Evolutionary conservation across 345 rosid species (phyloP).

Genomic region (Linum lewisii): DNA sequence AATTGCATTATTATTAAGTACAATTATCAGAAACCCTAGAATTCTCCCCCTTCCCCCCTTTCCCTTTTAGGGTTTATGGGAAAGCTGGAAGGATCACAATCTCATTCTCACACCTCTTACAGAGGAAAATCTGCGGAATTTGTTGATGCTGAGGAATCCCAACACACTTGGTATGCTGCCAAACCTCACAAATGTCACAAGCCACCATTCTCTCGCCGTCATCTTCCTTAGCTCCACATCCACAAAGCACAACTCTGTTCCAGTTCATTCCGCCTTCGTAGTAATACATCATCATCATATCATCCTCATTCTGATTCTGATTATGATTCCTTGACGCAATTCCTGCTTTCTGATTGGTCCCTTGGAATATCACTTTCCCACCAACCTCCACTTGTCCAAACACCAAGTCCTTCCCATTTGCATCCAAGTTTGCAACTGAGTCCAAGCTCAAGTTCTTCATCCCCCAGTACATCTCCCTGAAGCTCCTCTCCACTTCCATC

Average conservation of each 20-base stretch:
- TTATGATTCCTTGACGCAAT: not conserved
- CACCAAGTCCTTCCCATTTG: slow-evolving; percentile 31
- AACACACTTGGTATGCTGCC: slow-evolving; percentile 86
- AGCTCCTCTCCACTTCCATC: slow-evolving; percentile 47
- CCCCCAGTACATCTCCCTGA: slow-evolving; percentile 68
- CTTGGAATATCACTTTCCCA: slow-evolving; percentile 37
- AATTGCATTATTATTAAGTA: not conserved
- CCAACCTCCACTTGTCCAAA: slow-evolving; percentile 35
- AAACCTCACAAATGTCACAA: slow-evolving; percentile 80
- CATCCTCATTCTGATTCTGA: not conserved
- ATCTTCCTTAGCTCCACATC: slow-evolving; percentile 66
- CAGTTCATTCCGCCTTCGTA: slow-evolving; percentile 19
- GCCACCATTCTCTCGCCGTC: slow-evolving; percentile 78
- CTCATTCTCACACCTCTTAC: slow-evolving; percentile 73
- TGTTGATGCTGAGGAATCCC: slow-evolving; percentile 53
- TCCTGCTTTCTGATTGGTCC: slow-evolving; percentile 22
- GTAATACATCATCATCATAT: slow-evolving; percentile 7
- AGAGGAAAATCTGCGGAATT: slow-evolving; percentile 66
- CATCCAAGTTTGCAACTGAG: slow-evolving; percentile 30
- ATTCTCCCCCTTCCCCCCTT: not conserved
- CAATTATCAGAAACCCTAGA: not conserved
- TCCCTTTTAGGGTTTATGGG: slow-evolving; percentile 16
- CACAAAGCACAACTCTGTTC: slow-evolving; percentile 38
- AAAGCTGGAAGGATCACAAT: slow-evolving; percentile 47
- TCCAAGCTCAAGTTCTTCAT: slow-evolving; percentile 37